Percentiles rank a stretch among this genome's conserved stretches.
These are phyloP conservation scores for Fusarium sororula DNA, from an alignment of 2,329 filamentous ascomycete species.

Conservation along the genomic window DNA sequence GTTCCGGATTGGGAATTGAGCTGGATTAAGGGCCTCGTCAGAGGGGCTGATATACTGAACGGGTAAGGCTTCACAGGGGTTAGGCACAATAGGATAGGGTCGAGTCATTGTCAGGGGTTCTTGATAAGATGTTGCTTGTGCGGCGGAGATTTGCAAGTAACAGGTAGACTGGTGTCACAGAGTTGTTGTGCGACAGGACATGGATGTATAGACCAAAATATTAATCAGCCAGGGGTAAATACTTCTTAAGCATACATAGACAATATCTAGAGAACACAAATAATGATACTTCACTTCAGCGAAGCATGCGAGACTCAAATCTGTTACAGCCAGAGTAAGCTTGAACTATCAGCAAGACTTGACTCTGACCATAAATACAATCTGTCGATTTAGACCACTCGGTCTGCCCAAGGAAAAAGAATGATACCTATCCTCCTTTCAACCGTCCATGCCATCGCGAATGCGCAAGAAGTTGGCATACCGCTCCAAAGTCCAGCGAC, in stretches of 20 bases:
- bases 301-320: not conserved
- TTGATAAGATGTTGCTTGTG: not conserved
- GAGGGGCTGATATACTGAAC: not conserved
- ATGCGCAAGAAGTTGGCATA: slow-evolving; percentile 59
- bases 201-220: not conserved
- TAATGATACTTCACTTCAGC: not conserved
- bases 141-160: no score
- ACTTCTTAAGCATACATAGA: not conserved
- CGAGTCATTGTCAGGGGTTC: not conserved
- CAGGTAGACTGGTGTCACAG: not conserved
- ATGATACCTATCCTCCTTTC: not conserved
- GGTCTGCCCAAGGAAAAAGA: not conserved
- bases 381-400: not conserved
- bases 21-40: not conserved
- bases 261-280: not conserved
- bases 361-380: not conserved
- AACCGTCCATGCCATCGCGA: slow-evolving; percentile 52
- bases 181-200: not conserved
- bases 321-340: not conserved
- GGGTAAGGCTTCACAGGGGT: not conserved
- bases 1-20: not conserved
- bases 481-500: slow-evolving; percentile 57
- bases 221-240: not conserved
- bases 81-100: no score
- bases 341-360: not conserved